Evolutionary conservation across 306 rosid genomes (phyloP), one percentile per base, ranked within the genome.

Genomic region (Spatholobus suberectus): DNA sequence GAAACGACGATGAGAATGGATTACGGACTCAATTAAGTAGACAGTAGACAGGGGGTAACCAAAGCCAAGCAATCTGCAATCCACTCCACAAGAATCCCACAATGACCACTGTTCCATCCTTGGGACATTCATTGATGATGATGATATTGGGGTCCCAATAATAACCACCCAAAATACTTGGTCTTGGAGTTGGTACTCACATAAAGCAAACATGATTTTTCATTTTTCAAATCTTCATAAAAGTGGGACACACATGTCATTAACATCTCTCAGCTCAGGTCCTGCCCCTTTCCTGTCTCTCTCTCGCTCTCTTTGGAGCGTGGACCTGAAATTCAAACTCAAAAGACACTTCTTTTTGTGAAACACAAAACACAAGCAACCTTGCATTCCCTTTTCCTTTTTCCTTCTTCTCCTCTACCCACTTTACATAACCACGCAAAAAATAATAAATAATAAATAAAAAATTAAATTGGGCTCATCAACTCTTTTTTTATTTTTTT

Each of bases 251-350:
- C 21, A 62, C 1, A 62, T 2, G 58, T 73, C 75, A 62, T 38
- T 65, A 46, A 14, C 49, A n/a, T n/a, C n/a, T n/a, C n/a, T n/a
- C n/a, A n/a, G n/a, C 35, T 47, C 49, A 55, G 46, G 24, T 20
- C 24, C 34, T 20, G 51, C 35, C 24, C 80, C 69, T 38, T 55
- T 44, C 51, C 51, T 44, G 17, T 44, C 51, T 44, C 51, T 44
- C n/a, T 41, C 58, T 4, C 4, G 52, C 27, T 13, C 76, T 6
- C 71, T n/a, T 4, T 15, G 26, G 78, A 70, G 78, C 81, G 70
- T 74, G 55, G 82, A 67, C 82, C 49, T 38, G 58, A 13, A 69
- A 54, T 79, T 79, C 57, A 34, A 69, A 68, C 74, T 68, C 71
- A 46, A 66, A 78, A 63, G 24, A 20, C n/a, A 27, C 24, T 52